Base-by-base conservation (phyloP, 176 grass and related monocot genomes). In the Eragrostis curvula region DNA sequence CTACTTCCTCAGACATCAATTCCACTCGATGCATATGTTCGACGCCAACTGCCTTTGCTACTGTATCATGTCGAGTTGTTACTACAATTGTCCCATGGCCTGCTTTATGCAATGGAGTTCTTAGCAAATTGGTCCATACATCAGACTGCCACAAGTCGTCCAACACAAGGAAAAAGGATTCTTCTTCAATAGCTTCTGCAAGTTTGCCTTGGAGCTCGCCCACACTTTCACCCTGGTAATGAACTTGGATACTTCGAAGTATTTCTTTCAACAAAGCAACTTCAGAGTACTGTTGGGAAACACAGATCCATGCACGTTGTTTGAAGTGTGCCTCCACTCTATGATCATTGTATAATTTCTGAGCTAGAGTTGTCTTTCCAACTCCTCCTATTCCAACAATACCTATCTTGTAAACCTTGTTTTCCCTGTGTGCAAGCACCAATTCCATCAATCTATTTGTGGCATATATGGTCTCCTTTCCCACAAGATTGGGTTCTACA, bases 311-410 rank as follows among this genome's bases (percentile, higher is more conserved):
- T 17, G 68, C 47, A 11, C 55, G 70, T 52, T 55, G 42, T 3
- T 70, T 17, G 24, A 87, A 91, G 32, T 17, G 71, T 3, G 69
- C 39, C 24, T 73, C 50, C 8, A 81, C 21, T 68, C 21, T 74
- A 13, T n/a, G 12, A 32, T 84, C 74, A 48, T 81, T 48, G 50
- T 71, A 86, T 48, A 85, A 24, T 61, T 86, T 82, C 30, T 79
- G 78, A 74, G 83, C 73, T 5, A 90, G 83, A 23, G 45, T 56
- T 40, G 73, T 85, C 68, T 81, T 89, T 18, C 87, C 87, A 5
- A 89, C 83, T 57, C 75, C 87, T 27, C 79, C 81, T 83, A n/a
- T 85, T 17, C 88, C 88, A 39, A 70, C 32, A 7, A 90, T 66
- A 9, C 71, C 71, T 18, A 70, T 4, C 7, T 85, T 68, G 42